Percentiles rank a stretch among this genome's conserved stretches.
phyloP scores from a whole-genome alignment of 2,329 filamentous ascomycete species.

The Colletotrichum ledebouriae region DNA sequence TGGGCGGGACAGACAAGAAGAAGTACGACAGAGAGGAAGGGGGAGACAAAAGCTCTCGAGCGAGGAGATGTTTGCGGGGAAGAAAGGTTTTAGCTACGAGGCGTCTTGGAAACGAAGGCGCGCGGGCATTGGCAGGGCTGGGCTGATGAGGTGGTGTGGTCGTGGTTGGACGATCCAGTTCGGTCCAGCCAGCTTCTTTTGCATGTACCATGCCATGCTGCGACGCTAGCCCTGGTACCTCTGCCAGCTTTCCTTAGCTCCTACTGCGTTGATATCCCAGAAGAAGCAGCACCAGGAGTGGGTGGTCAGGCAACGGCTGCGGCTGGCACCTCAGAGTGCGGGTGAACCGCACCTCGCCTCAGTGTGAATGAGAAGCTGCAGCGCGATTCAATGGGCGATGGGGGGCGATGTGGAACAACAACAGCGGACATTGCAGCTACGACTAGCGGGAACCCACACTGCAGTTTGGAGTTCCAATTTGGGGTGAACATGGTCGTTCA shows the following conservation, averaged over 20 bases:
- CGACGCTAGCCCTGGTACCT: constrained; percentile 17
- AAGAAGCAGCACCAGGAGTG: neutral
- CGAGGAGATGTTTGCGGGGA: constrained; percentile 40
- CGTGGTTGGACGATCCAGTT: constrained; percentile 38
- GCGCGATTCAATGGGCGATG: constrained; percentile 23
- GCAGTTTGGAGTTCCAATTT: constrained; percentile 23
- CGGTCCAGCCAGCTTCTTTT: constrained; percentile 28
- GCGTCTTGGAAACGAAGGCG: constrained; percentile 22
- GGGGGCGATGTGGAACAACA: constrained; percentile 33
- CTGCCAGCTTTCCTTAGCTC: neutral
- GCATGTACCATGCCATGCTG: constrained; percentile 24
- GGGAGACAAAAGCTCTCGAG: constrained; percentile 21
- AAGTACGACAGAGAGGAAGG: constrained; percentile 21
- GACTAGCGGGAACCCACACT: constrained; percentile 35
- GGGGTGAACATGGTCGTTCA: constrained; percentile 21
- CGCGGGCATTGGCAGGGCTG: constrained; percentile 33
- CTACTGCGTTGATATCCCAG: neutral
- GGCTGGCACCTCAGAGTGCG: constrained; percentile 7
- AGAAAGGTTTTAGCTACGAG: constrained; percentile 42
- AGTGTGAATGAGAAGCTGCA: constrained; percentile 8
- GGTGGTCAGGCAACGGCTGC: constrained; percentile 11
- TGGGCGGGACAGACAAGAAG: constrained; percentile 26
- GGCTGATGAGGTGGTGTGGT: constrained; percentile 38
- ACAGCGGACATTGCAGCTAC: constrained; percentile 38
- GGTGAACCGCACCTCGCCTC: constrained; percentile 1